phyloP scores from a whole-genome alignment of 2,329 filamentous ascomycete species.

The Cladosporium cucumerinum region DNA sequence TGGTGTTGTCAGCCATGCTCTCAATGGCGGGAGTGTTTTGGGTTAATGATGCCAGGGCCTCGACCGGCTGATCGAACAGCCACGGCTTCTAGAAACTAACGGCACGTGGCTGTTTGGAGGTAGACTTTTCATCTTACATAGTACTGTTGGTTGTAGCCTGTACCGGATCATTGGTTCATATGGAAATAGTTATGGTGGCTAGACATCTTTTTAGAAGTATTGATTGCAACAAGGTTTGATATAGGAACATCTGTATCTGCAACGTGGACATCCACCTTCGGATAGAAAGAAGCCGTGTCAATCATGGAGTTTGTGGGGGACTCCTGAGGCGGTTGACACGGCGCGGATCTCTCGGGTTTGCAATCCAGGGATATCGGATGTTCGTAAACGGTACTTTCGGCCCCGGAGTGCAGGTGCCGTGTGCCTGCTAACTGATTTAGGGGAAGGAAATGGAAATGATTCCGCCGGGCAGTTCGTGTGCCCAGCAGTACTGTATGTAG shows the following conservation, averaged over 20 bases:
- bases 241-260: background rate
- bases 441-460: background rate
- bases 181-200: background rate
- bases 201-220: background rate
- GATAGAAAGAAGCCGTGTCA: background rate
- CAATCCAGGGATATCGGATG: background rate
- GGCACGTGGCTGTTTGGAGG: background rate
- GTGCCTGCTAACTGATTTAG: background rate
- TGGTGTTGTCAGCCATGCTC: background rate
- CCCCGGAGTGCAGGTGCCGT: background rate
- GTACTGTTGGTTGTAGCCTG: background rate
- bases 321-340: background rate
- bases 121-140: background rate
- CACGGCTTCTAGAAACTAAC: background rate
- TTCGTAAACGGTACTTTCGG: background rate
- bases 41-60: background rate
- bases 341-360: background rate
- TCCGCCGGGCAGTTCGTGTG: background rate
- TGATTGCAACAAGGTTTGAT: background rate
- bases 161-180: background rate
- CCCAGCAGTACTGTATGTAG: too few species aligned
- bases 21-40: background rate
- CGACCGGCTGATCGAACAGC: background rate
- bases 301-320: background rate
- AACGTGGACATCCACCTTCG: background rate